Evolutionary conservation across 1,284 basidiomycete species (phyloP), one percentile per base, ranked within the genome.

Genomic region (Ceratobasidium sp.): DNA sequence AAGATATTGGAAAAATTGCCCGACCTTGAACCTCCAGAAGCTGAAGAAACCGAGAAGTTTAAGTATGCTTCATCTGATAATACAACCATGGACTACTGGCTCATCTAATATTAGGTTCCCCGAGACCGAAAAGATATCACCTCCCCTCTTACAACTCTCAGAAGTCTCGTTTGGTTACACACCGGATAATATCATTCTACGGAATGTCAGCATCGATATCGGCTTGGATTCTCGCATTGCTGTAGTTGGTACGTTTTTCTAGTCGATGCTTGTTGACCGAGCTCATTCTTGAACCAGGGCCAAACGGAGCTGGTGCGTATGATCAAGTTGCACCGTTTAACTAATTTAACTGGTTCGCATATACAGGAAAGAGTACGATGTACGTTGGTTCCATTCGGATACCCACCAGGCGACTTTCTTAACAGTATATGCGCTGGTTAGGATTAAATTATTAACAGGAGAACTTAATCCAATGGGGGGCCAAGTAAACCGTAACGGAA

Each of bases 1-100:
- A 99, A 99, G 87, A 97, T 99, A 80, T 88, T 99, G 69, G 98
- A 99, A 85, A 98, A 98, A 91, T 87, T 99, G 51, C 98, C 97
- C 4, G 96, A 97, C 81, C 88, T 99, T 68, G 91, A 97, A 83
- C 95, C 96, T 51, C 97, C 97, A 4, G 96, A 97, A 85, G 90
- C 91, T 81, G 95, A 95, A 78, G 96, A 96, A 83, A 94, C 90
- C 55, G 97, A 98, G 84, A 93, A 89, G 46, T 98, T 99, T 89
- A 95, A 91, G 91, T 94, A 60, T 80, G 82, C 71, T 78, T 78
- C 78, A 72, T 77, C 46, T 40, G n/a, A 18, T 40, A 5, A 9
- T 39, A 18, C 20, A 2, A 23, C 64, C 26, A 9, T 39, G 20
- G 40, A 26, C 39, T 66, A 9, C 39, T 46, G 42, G 39, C 44